phyloP scores from a whole-genome alignment of 2,329 filamentous ascomycete genomes.

The Penicillium sp. region DNA sequence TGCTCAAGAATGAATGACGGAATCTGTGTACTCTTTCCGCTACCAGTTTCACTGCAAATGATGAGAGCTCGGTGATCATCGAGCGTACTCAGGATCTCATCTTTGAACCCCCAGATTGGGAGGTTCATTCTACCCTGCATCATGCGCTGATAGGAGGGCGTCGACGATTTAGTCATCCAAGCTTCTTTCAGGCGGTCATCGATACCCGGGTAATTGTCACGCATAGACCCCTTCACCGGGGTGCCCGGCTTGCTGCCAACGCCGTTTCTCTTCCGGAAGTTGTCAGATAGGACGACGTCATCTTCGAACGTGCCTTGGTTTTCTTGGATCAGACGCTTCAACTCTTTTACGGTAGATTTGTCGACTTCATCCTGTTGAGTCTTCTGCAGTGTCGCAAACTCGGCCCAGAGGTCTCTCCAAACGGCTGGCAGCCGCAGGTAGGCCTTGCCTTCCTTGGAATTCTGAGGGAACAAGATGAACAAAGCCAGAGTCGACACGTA shows the following conservation, averaged over 20 bases:
- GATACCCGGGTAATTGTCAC: slow-evolving; percentile 21
- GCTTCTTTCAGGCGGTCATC: slow-evolving; percentile 48
- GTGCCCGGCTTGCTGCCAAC: slow-evolving; percentile 28
- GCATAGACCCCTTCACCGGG: slow-evolving; percentile 20
- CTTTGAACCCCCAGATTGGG: slow-evolving; percentile 83
- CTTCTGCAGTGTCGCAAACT: slow-evolving; percentile 70
- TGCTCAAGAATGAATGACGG: slow-evolving; percentile 90
- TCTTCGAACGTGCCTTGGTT: slow-evolving; percentile 56
- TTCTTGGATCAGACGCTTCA: slow-evolving; percentile 49
- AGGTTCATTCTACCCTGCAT: slow-evolving; percentile 72
- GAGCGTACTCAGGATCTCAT: slow-evolving; percentile 73
- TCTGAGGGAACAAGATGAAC: slow-evolving; percentile 76
- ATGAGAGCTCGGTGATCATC: slow-evolving; percentile 82
- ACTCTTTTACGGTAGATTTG: slow-evolving; percentile 62
- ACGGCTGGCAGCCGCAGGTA: slow-evolving; percentile 71
- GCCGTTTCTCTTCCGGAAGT: slow-evolving; percentile 60
- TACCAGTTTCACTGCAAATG: slow-evolving; percentile 94
- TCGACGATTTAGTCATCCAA: slow-evolving; percentile 53
- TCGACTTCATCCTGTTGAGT: slow-evolving; percentile 67
- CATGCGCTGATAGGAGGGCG: slow-evolving; percentile 70
- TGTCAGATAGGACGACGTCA: slow-evolving; percentile 71
- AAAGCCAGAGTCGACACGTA: slow-evolving; percentile 79
- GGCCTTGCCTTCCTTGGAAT: slow-evolving; percentile 79
- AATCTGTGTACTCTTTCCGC: slow-evolving; percentile 96
- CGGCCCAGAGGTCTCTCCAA: slow-evolving; percentile 84